These are phyloP conservation scores for Diaporthe sp. DNA, from an alignment of 2,329 filamentous ascomycete species.

Conservation along the genomic window DNA sequence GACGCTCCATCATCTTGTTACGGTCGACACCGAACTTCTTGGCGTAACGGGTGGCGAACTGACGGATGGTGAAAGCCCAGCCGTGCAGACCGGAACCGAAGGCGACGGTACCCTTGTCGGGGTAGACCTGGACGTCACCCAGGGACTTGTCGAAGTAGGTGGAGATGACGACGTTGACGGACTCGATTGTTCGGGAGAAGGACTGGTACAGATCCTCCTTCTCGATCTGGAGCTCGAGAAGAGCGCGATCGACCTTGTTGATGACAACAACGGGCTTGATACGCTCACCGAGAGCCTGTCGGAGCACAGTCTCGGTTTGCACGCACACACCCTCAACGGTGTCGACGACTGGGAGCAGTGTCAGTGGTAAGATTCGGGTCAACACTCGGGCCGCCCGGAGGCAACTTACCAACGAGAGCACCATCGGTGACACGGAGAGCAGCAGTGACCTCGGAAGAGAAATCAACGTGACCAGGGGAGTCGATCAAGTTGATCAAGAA, in stretches of 20 bases:
- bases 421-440: slow-evolving; percentile 99
- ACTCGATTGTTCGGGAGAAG: slow-evolving; percentile 99
- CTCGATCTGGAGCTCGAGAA: slow-evolving; percentile 97
- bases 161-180: slow-evolving; percentile 99
- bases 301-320: slow-evolving; percentile 99
- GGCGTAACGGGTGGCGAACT: slow-evolving; percentile 95
- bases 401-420: slow-evolving; percentile 79
- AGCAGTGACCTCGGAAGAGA: slow-evolving; percentile 99
- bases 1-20: slow-evolving; percentile 99
- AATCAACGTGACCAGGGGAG: slow-evolving; percentile 99
- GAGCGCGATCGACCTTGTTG: slow-evolving; percentile 99
- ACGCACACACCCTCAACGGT: slow-evolving; percentile 99
- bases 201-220: slow-evolving; percentile 99
- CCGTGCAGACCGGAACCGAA: slow-evolving; percentile 99
- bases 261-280: slow-evolving; percentile 99
- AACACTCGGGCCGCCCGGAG: no score
- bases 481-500: slow-evolving; percentile 99
- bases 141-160: slow-evolving; percentile 98
- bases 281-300: slow-evolving; percentile 99
- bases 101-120: slow-evolving; percentile 95
- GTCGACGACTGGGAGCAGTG: slow-evolving; percentile 79
- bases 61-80: slow-evolving; percentile 99
- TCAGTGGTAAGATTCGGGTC: neutral
- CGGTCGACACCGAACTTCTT: slow-evolving; percentile 99
- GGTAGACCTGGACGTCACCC: slow-evolving; percentile 98